Percentiles rank a stretch among this genome's conserved stretches.
These are phyloP conservation scores for Dactylonectria macrodidyma DNA, from an alignment of 2,329 filamentous ascomycete species.

Conservation along the genomic window DNA sequence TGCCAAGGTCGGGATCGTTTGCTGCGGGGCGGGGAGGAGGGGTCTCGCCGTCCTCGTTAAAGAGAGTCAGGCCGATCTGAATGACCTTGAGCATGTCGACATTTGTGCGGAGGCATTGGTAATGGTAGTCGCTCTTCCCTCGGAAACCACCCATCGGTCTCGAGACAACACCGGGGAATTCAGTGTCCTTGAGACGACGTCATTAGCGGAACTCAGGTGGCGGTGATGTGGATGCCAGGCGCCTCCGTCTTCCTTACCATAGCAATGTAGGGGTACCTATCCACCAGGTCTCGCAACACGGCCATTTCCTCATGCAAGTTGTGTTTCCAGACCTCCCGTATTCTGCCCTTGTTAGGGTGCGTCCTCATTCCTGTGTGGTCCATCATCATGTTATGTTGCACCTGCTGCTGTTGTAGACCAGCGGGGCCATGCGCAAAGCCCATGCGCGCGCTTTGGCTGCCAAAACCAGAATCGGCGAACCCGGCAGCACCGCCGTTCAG, in stretches of 20 bases:
- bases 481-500: slow-evolving; percentile 71
- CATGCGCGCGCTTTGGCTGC: slow-evolving; percentile 89
- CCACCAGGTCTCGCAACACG: slow-evolving; percentile 83
- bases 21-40: slow-evolving; percentile 78
- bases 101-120: slow-evolving; percentile 96
- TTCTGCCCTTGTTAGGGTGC: slow-evolving; percentile 82
- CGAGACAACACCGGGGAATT: slow-evolving; percentile 98
- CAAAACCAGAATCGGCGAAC: slow-evolving; percentile 80
- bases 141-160: slow-evolving; percentile 95
- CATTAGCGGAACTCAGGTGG: slow-evolving; percentile 33
- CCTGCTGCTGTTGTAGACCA: slow-evolving; percentile 68
- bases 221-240: background rate
- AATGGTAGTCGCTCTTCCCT: slow-evolving; percentile 98
- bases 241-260: slow-evolving; percentile 77
- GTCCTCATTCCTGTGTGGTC: slow-evolving; percentile 59
- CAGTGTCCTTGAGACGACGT: slow-evolving; percentile 80
- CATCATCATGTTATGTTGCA: slow-evolving; percentile 57
- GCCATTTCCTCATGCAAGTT: slow-evolving; percentile 95
- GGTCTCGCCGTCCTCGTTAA: slow-evolving; percentile 90
- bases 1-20: slow-evolving; percentile 57
- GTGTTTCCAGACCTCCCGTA: slow-evolving; percentile 96
- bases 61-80: slow-evolving; percentile 94
- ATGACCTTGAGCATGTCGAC: slow-evolving; percentile 98
- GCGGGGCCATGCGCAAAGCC: slow-evolving; percentile 78
- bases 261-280: slow-evolving; percentile 95